Conservation (phyloP, 176 grass and related monocot genomes). For the Elaeis guineensis region DNA sequence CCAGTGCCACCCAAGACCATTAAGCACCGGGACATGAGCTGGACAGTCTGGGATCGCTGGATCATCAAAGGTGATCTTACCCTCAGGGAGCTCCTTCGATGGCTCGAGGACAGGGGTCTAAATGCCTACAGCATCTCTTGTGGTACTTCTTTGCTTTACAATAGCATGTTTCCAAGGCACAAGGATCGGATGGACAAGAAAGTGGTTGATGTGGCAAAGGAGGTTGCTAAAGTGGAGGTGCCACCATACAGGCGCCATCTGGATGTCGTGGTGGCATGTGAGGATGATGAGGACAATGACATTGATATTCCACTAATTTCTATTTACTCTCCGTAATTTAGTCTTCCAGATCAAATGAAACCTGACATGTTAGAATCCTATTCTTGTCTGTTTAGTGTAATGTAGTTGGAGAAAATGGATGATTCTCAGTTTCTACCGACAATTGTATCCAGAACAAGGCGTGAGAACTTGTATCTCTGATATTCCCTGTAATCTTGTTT, state of each 20-base stretch:
- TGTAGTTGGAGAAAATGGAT: too few relatives aligned
- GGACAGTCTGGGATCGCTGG: slow-evolving; percentile 93
- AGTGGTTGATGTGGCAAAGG: slow-evolving; percentile 53
- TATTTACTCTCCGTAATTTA: slow-evolving; percentile 49
- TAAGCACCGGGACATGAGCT: slow-evolving; percentile 49
- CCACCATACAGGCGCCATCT: slow-evolving; percentile 58
- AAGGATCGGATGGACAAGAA: slow-evolving; percentile 67
- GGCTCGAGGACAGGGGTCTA: slow-evolving; percentile 68
- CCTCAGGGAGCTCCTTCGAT: slow-evolving; percentile 61
- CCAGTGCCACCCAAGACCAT: slow-evolving; percentile 73
- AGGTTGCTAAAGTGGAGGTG: slow-evolving; percentile 73
- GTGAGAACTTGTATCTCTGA: too few relatives aligned
- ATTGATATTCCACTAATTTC: slow-evolving; percentile 79
- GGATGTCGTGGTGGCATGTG: slow-evolving; percentile 67
- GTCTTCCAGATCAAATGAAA: too few relatives aligned
- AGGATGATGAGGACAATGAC: slow-evolving; percentile 82
- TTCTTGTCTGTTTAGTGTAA: too few relatives aligned
- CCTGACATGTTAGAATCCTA: too few relatives aligned
- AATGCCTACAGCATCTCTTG: slow-evolving; percentile 82
- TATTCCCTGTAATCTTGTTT: too few relatives aligned
- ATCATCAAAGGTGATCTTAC: slow-evolving; percentile 57
- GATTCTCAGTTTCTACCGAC: too few relatives aligned
- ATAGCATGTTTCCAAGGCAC: slow-evolving; percentile 91
- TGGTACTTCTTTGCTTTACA: slow-evolving; percentile 72
- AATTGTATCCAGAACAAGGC: too few relatives aligned